Evolutionary conservation across 1,284 basidiomycete species (phyloP).

Genomic region (Takashimella tepidaria): DNA sequence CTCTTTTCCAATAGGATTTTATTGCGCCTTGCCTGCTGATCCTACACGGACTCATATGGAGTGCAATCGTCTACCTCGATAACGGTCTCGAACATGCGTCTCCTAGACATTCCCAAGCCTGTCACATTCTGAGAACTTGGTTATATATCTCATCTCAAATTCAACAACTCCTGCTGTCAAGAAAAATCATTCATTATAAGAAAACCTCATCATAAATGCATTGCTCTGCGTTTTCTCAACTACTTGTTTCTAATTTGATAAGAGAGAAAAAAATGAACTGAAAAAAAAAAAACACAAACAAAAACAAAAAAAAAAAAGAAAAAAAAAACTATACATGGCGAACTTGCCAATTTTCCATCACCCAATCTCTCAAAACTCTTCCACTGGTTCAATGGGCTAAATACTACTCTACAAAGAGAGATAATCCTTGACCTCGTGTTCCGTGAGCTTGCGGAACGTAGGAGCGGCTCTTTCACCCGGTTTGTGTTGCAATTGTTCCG

Average conservation of each 20-base stretch:
- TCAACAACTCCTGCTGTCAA: too few relatives aligned
- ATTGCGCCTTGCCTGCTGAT: slow-evolving; percentile 67
- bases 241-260: neutral
- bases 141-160: too few relatives aligned
- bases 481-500: slow-evolving; percentile 67
- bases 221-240: neutral
- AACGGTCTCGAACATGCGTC: too few relatives aligned
- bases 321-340: too few relatives aligned
- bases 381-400: neutral
- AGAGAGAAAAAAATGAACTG: too few relatives aligned
- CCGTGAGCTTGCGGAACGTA: slow-evolving; percentile 86
- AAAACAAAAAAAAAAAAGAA: too few relatives aligned
- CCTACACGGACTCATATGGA: slow-evolving; percentile 67
- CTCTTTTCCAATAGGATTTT: slow-evolving; percentile 60
- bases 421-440: slow-evolving; percentile 93
- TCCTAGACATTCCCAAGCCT: too few relatives aligned
- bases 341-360: neutral
- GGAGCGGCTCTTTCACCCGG: slow-evolving; percentile 67
- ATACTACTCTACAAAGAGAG: slow-evolving; percentile 49
- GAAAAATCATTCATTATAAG: neutral
- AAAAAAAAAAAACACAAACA: too few relatives aligned
- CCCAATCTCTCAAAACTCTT: neutral
- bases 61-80: slow-evolving; percentile 59
- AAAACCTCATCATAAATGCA: neutral
- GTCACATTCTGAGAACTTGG: too few relatives aligned